These are phyloP conservation scores for Solanum gracilifrons DNA, from an alignment of 257 asterid genomes.

Conservation along the genomic window DNA sequence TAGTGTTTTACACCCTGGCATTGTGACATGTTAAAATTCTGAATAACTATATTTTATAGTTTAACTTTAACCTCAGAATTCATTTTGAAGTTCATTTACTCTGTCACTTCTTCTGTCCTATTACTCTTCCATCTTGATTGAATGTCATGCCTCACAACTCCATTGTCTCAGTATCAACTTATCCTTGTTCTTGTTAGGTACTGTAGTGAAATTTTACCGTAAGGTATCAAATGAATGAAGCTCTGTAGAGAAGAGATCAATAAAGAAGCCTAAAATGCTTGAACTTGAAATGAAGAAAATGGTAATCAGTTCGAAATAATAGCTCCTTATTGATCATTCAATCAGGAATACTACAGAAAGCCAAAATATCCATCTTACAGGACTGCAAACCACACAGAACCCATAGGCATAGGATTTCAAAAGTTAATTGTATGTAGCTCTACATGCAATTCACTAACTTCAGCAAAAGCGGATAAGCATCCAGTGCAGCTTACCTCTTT, in stretches of 20 bases:
- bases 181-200: not conserved
- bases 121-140: not conserved
- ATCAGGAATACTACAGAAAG: not conserved
- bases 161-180: not conserved
- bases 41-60: not conserved
- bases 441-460: not conserved
- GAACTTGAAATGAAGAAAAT: not conserved
- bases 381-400: not conserved
- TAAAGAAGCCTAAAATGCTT: not conserved
- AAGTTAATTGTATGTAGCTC: not conserved
- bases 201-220: not conserved
- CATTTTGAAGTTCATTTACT: not conserved
- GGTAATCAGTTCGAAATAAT: not conserved
- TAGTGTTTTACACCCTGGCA: not conserved
- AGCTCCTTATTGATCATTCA: not conserved
- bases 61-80: not conserved
- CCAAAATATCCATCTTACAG: not conserved
- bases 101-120: not conserved
- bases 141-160: not conserved
- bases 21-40: not conserved
- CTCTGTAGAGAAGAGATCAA: not conserved
- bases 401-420: not conserved
- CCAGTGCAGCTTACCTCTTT: constrained; percentile 51
- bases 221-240: not conserved
- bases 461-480: not conserved